Conservation (phyloP, 192 early-diverging fungal genomes). For the Podila horticola region DNA sequence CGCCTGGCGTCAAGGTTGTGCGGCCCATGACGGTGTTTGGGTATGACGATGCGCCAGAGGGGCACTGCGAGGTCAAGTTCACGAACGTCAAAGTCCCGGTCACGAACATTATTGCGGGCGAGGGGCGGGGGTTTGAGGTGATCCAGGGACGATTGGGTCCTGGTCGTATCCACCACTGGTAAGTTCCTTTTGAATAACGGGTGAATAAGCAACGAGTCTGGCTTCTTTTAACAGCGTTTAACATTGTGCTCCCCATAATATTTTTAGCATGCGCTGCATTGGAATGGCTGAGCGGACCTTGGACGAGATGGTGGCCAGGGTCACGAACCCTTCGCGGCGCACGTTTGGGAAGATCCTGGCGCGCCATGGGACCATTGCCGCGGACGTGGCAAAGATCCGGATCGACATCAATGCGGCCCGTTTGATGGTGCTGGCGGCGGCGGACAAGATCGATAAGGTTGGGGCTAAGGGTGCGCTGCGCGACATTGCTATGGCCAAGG, state of each 20-base stretch:
- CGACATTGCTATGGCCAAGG: slow-evolving; percentile 98
- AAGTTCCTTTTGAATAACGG: background rate
- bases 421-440: slow-evolving; percentile 91
- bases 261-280: slow-evolving; percentile 83
- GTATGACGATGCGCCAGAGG: slow-evolving; percentile 96
- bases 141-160: slow-evolving; percentile 98
- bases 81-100: slow-evolving; percentile 88
- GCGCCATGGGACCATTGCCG: slow-evolving; percentile 85
- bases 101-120: slow-evolving; percentile 92
- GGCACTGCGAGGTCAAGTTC: slow-evolving; percentile 95
- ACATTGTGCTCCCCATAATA: background rate
- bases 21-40: slow-evolving; percentile 92
- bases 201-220: background rate
- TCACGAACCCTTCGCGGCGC: slow-evolving; percentile 79
- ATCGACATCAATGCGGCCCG: slow-evolving; percentile 93
- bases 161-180: slow-evolving; percentile 96
- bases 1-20: slow-evolving; percentile 87
- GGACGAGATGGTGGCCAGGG: slow-evolving; percentile 84
- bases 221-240: background rate
- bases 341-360: slow-evolving; percentile 91
- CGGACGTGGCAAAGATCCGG: slow-evolving; percentile 86
- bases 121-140: slow-evolving; percentile 97
- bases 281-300: slow-evolving; percentile 94
- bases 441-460: slow-evolving; percentile 88
- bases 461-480: slow-evolving; percentile 91